These are phyloP conservation scores for Aspergillus udagawae DNA, from an alignment of 2,329 filamentous ascomycete species.

Conservation along the genomic window DNA sequence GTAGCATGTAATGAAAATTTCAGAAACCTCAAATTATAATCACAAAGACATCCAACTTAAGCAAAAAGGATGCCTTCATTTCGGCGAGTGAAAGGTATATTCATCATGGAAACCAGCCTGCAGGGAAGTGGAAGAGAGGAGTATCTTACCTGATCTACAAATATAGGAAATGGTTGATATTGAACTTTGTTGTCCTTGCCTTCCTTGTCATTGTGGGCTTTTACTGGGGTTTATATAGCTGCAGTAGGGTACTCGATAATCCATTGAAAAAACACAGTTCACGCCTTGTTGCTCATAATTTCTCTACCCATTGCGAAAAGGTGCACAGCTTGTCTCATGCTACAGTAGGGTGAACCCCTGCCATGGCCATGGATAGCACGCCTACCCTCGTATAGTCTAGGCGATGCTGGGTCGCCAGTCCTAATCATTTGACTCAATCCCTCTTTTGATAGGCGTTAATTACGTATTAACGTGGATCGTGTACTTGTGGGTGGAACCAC, in stretches of 20 bases:
- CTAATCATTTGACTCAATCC: no score
- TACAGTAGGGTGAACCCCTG: neutral
- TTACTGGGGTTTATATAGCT: neutral
- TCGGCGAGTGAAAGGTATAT: neutral
- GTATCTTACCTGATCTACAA: neutral
- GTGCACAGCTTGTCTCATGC: neutral
- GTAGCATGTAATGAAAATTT: neutral
- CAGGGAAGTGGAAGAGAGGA: neutral
- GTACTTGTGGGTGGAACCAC: neutral
- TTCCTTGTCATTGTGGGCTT: neutral
- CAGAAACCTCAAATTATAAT: neutral
- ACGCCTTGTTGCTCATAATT: neutral
- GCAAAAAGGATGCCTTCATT: neutral
- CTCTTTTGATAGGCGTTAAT: no score
- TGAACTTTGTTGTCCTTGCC: neutral
- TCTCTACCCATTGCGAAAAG: neutral
- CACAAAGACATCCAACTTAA: neutral
- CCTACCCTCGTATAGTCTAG: neutral
- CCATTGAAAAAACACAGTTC: neutral
- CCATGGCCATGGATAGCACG: neutral
- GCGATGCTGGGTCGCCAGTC: no score
- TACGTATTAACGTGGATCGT: neutral
- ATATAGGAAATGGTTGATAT: neutral
- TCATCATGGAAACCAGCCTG: neutral
- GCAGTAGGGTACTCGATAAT: neutral